phyloP scores from a whole-genome alignment of 129 eudicot species.

The Heracleum sosnowskyi region DNA sequence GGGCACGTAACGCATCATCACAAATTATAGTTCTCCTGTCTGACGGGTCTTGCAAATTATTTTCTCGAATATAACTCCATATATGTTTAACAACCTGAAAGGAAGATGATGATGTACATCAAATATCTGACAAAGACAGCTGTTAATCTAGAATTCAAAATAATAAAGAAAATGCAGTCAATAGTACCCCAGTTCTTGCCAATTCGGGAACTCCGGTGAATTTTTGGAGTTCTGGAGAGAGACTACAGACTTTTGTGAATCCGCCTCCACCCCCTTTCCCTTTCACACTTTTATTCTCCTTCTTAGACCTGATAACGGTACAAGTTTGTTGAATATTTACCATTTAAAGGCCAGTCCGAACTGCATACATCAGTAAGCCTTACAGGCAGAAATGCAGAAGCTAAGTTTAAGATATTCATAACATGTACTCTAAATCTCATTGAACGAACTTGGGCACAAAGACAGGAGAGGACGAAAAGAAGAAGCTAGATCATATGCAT shows the following conservation, averaged over 20 bases:
- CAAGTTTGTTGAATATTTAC: background rate
- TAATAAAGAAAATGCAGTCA: background rate
- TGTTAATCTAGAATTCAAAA: background rate
- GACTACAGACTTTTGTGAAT: conserved; percentile 64
- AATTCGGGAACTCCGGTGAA: conserved; percentile 70
- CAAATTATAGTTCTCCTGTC: conserved; percentile 63
- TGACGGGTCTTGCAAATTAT: conserved; percentile 68
- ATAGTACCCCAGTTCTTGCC: conserved; percentile 78
- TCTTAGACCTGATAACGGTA: conserved; percentile 38
- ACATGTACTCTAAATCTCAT: background rate
- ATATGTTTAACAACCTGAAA: conserved; percentile 74
- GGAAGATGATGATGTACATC: background rate
- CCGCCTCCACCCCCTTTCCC: conserved; percentile 54
- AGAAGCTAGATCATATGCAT: too few species aligned
- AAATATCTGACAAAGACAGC: background rate
- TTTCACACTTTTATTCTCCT: conserved; percentile 51
- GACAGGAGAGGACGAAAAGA: background rate
- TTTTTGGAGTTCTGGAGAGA: conserved; percentile 85
- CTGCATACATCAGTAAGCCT: background rate
- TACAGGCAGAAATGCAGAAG: conserved; percentile 4
- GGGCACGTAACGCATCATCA: conserved; percentile 57
- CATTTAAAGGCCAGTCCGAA: background rate
- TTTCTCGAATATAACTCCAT: conserved; percentile 73
- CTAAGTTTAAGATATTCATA: background rate
- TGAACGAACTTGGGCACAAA: background rate